Evolutionary conservation across 352 stramenopile genomes (phyloP), one percentile per base, ranked within the genome.

Genomic region (Phytophthora capsici): DNA sequence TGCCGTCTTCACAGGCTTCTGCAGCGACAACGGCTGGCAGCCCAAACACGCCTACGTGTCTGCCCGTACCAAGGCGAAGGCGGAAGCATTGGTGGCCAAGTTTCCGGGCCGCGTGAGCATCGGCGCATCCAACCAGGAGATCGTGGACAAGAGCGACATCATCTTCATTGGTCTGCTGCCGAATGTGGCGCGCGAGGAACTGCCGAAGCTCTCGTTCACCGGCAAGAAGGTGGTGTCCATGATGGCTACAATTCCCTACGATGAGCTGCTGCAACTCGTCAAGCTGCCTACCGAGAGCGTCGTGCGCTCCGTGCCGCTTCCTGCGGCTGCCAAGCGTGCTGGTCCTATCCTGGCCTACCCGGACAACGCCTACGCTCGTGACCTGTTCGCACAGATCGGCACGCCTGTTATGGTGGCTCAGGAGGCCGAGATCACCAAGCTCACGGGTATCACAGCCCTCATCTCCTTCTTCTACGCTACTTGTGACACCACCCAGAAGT

Each of bases 391-490:
- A 2, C 83, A 94, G 66, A 86, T 95, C 43, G 88, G 88, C 52
- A 94, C 86, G 49, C 88, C 88, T 14, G 82, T 95, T 37, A 93
- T 95, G 84, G 85, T 95, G 30, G 75, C 67, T 13, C 71, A 80
- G 4, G 88, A 95, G 52, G 63, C 74, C 0, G 87, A 95, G 75
- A 93, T 95, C 65, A 95, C 82, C 13, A 95, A 88, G 30, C 67
- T 95, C 30, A 94, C 87, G 26, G 80, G 87, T 37, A 92, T 95
- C 68, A 95, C 88, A 36, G 82, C 88, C 23, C 78, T 95, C 23
- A 95, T 95, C 64, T 88, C 78, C 34, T 95, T 83, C 76, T 95
- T 93, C 54, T 95, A 95, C 73, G 85, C 88, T 17, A 95, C 85
- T 17, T 95, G 88, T 52, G 82, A 84, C 46, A 92, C 73, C 48